phyloP scores from a whole-genome alignment of 1,139 yeast genomes.

The Geotrichum candidum region DNA sequence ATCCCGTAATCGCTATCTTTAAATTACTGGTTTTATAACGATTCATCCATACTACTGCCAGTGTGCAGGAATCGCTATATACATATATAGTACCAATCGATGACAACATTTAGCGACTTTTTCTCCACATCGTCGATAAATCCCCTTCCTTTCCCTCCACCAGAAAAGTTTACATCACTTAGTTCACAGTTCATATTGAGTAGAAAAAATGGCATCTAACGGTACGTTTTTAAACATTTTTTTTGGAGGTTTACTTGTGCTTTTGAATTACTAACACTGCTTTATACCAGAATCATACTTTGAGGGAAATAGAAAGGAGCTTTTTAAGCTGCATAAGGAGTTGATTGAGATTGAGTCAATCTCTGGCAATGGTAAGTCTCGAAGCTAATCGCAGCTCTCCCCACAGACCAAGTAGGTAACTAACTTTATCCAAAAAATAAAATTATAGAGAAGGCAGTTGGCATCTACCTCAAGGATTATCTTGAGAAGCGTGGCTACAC shows the following conservation, averaged over 20 bases:
- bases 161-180: neutral
- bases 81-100: neutral
- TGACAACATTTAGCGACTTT: neutral
- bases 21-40: neutral
- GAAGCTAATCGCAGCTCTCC: neutral
- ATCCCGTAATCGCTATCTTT: neutral
- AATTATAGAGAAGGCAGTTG: conserved; percentile 34
- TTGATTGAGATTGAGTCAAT: conserved; percentile 39
- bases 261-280: neutral
- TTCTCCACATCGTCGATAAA: neutral
- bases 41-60: neutral
- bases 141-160: neutral
- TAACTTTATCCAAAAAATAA: neutral
- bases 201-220: neutral
- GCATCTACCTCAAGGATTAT: conserved; percentile 36
- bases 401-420: neutral
- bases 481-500: conserved; percentile 44
- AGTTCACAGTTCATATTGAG: neutral
- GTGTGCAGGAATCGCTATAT: neutral
- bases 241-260: neutral
- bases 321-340: conserved; percentile 35
- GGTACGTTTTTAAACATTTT: neutral
- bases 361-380: conserved; percentile 27
- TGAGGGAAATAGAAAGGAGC: conserved; percentile 14
- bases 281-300: conserved; percentile 10